These are phyloP conservation scores for Entrophospora sp. DNA, from an alignment of 192 early-diverging fungal species.

Conservation along the genomic window DNA sequence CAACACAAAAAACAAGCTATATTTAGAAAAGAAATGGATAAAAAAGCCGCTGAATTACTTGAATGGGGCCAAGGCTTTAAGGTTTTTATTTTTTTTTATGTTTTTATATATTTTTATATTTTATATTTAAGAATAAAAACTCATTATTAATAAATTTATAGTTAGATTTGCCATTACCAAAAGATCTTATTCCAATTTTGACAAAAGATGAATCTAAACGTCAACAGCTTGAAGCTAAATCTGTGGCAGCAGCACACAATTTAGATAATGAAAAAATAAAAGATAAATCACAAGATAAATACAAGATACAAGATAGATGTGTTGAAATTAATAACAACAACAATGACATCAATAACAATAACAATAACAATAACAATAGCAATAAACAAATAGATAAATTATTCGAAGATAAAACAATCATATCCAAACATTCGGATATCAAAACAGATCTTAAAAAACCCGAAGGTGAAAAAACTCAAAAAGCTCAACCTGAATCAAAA, in stretches of 20 bases:
- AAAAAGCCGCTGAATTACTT: slow-evolving; percentile 66
- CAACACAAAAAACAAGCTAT: slow-evolving; percentile 66
- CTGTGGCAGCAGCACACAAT: neutral
- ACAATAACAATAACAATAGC: slow-evolving; percentile 4
- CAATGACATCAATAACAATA: neutral
- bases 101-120: too few species aligned
- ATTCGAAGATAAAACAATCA: slow-evolving; percentile 8
- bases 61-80: slow-evolving; percentile 70
- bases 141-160: too few species aligned
- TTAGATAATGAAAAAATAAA: too few species aligned
- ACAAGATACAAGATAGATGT: neutral
- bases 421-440: neutral
- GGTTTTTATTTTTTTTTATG: too few species aligned
- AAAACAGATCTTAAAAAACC: slow-evolving; percentile 2
- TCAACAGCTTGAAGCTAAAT: slow-evolving; percentile 3
- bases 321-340: neutral
- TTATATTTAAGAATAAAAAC: too few species aligned
- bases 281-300: neutral
- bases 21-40: slow-evolving; percentile 63
- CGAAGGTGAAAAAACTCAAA: slow-evolving; percentile 10
- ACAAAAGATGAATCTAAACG: slow-evolving; percentile 36
- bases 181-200: slow-evolving; percentile 71
- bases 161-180: slow-evolving; percentile 72
- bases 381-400: too few species aligned
- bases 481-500: too few species aligned